Conservation (phyloP, 768 basidiomycete genomes). For the Podaxis pistillaris region DNA sequence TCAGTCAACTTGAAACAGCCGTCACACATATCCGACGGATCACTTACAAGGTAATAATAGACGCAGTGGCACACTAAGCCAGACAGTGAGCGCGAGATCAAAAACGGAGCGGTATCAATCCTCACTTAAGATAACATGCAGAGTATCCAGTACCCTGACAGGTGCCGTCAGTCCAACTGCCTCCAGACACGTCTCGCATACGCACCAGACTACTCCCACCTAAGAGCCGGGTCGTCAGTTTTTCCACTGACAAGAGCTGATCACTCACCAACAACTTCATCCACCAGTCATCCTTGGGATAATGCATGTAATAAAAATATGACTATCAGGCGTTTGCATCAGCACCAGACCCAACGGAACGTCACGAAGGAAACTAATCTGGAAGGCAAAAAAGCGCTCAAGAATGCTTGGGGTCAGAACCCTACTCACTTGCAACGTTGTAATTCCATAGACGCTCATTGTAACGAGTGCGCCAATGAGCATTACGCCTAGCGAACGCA, state of each 20-base stretch:
- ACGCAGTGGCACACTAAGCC: slow-evolving; percentile 40
- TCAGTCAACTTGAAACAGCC: neutral
- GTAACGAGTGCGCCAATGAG: slow-evolving; percentile 35
- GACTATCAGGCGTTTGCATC: slow-evolving; percentile 22
- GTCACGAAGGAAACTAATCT: neutral
- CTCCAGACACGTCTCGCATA: slow-evolving; percentile 5
- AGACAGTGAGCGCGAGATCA: neutral
- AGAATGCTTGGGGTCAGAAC: neutral
- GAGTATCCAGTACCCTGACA: slow-evolving; percentile 38
- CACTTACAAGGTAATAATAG: slow-evolving; percentile 41
- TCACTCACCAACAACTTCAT: slow-evolving; percentile 35
- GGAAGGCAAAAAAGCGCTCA: neutral
- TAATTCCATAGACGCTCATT: slow-evolving; percentile 42
- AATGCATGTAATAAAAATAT: slow-evolving; percentile 42
- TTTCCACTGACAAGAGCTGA: neutral
- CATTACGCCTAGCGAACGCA: slow-evolving; percentile 29
- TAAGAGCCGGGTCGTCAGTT: slow-evolving; percentile 12
- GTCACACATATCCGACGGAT: neutral
- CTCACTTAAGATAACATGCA: slow-evolving; percentile 41
- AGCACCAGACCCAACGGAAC: neutral
- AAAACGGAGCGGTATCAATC: neutral
- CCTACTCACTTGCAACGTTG: slow-evolving; percentile 36
- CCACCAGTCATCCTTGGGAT: slow-evolving; percentile 32
- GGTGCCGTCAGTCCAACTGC: neutral
- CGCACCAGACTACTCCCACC: slow-evolving; percentile 37